These are phyloP conservation scores for Talaromyces nanjingensis DNA, from an alignment of 495 filamentous ascomycete genomes.

Conservation along the genomic window DNA sequence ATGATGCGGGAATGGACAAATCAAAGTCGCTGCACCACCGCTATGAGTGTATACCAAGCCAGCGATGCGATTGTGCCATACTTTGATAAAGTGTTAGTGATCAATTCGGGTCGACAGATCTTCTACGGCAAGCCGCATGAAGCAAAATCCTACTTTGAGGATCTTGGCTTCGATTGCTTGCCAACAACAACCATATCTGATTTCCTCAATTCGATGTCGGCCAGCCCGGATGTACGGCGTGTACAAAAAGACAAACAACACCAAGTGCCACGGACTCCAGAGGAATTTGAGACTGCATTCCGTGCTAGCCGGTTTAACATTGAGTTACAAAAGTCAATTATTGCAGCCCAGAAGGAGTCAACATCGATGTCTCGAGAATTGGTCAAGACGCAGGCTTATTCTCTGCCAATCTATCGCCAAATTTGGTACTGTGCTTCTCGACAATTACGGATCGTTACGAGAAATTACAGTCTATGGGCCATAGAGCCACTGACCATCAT, in stretches of 20 bases:
- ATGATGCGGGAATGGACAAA: conserved; percentile 70
- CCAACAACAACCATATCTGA: conserved; percentile 62
- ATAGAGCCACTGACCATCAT: conserved; percentile 16
- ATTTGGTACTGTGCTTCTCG: conserved; percentile 47
- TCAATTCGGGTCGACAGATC: conserved; percentile 63
- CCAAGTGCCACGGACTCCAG: conserved; percentile 59
- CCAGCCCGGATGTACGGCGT: conserved; percentile 50
- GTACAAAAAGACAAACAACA: conserved; percentile 57
- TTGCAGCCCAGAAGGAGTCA: background rate
- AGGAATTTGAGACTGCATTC: conserved; percentile 63
- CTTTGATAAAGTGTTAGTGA: conserved; percentile 56
- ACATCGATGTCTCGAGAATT: background rate
- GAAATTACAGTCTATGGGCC: conserved; percentile 15
- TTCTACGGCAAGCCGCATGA: conserved; percentile 57
- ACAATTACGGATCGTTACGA: conserved; percentile 26
- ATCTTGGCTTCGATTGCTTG: conserved; percentile 56
- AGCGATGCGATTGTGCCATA: conserved; percentile 71
- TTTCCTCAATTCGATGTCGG: conserved; percentile 72
- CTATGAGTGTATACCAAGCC: conserved; percentile 80
- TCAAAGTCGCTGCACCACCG: conserved; percentile 67
- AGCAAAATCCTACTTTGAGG: conserved; percentile 58
- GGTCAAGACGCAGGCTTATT: conserved; percentile 21
- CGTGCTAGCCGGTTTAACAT: conserved; percentile 46
- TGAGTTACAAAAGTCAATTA: conserved; percentile 24
- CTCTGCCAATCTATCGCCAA: conserved; percentile 47